phyloP scores from a whole-genome alignment of 1,139 yeast genomes.

The Yamadazyma sp. region DNA sequence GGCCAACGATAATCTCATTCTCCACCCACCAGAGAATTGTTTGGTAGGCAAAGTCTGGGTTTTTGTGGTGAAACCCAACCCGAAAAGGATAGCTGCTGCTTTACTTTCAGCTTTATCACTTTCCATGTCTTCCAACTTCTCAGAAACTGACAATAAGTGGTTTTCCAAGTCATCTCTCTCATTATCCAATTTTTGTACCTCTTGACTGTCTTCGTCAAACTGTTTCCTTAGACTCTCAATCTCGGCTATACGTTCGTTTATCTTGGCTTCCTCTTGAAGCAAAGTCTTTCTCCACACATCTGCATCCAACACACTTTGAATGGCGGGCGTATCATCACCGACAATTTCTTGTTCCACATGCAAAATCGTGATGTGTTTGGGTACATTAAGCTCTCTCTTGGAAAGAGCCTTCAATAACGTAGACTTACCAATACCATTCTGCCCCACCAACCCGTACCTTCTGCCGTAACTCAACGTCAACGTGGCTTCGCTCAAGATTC shows the following conservation, averaged over 20 bases:
- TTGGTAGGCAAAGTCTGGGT: slow-evolving; percentile 83
- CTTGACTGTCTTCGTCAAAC: slow-evolving; percentile 82
- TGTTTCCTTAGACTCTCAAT: slow-evolving; percentile 68
- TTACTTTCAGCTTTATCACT: slow-evolving; percentile 96
- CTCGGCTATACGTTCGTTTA: slow-evolving; percentile 71
- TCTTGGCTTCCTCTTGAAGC: slow-evolving; percentile 70
- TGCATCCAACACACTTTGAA: slow-evolving; percentile 94
- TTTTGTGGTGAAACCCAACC: slow-evolving; percentile 90
- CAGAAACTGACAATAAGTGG: slow-evolving; percentile 75
- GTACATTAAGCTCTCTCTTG: slow-evolving; percentile 89
- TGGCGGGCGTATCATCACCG: slow-evolving; percentile 88
- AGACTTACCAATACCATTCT: slow-evolving; percentile 99
- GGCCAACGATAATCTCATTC: slow-evolving; percentile 98
- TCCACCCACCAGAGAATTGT: slow-evolving; percentile 99
- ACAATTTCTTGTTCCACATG: slow-evolving; percentile 97
- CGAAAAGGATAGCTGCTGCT: slow-evolving; percentile 92
- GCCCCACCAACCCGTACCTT: slow-evolving; percentile 96
- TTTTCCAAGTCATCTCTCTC: slow-evolving; percentile 84
- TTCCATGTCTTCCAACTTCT: slow-evolving; percentile 87
- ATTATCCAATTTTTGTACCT: slow-evolving; percentile 77
- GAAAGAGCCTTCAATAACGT: slow-evolving; percentile 88
- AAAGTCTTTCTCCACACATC: slow-evolving; percentile 98
- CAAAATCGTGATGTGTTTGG: slow-evolving; percentile 90
- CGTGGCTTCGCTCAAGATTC: slow-evolving; percentile 87
- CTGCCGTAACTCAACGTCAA: slow-evolving; percentile 88